phyloP scores from a whole-genome alignment of 2,329 filamentous ascomycete genomes.

The Arachnopeziza araneosa region DNA sequence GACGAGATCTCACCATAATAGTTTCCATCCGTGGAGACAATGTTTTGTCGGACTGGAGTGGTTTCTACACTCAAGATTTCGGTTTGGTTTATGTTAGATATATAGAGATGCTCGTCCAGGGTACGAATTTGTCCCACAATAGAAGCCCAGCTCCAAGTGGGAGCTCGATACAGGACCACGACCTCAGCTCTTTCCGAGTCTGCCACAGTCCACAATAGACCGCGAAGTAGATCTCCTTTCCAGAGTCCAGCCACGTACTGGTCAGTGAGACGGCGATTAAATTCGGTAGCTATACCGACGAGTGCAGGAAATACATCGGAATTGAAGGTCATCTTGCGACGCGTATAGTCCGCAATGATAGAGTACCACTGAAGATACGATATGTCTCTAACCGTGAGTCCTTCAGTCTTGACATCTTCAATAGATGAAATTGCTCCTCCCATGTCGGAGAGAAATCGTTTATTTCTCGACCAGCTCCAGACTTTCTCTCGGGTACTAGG shows the following conservation, averaged over 20 bases:
- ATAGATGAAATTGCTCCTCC: neutral
- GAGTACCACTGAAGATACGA: conserved; percentile 8
- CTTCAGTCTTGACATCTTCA: neutral
- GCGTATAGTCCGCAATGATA: conserved; percentile 4
- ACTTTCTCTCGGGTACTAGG: conserved; percentile 2
- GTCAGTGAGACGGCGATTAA: conserved; percentile 4
- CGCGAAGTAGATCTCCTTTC: conserved; percentile 7
- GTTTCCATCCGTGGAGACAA: neutral
- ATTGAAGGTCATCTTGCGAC: conserved; percentile 1
- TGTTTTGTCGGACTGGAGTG: neutral
- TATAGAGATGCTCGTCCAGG: neutral
- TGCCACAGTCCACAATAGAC: conserved; percentile 5
- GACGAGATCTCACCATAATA: conserved; percentile 5
- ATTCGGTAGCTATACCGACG: conserved; percentile 7
- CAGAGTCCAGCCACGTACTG: conserved; percentile 6
- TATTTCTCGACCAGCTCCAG: conserved; percentile 6
- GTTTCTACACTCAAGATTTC: conserved; percentile 10
- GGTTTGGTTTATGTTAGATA: neutral
- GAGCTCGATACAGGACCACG: conserved; percentile 7
- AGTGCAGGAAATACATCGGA: conserved; percentile 8
- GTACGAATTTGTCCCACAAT: neutral
- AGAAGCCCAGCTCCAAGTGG: conserved; percentile 12
- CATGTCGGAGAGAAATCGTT: conserved; percentile 1
- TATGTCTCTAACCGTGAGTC: neutral
- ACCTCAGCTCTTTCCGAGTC: neutral